Base-by-base conservation (phyloP, 805 yeast genomes). In the Candida sakaeoensis region DNA sequence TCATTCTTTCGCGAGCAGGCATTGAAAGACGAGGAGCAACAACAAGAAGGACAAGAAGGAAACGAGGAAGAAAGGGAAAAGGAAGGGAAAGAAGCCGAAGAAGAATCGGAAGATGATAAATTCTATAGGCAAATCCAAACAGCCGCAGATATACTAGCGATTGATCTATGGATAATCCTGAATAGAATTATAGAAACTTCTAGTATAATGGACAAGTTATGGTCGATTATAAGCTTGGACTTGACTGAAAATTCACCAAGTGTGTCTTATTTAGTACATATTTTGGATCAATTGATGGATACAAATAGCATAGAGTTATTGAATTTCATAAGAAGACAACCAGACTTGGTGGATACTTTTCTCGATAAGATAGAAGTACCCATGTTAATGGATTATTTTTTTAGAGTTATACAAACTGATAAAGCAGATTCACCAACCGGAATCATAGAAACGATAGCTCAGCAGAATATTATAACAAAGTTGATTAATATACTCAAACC, bases 321-420 rank as follows among this genome's bases (percentile, higher is more conserved):
- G 46, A 78, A 61, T 64, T 91, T 85, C 55, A 76, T 93, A 33
- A 62, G 87, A 39, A 68, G 77, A 23, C 89, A 85, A 55, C 72
- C 77, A 1, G 68, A 73, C 49, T 67, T 93, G 44, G 96, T 89
- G 25, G 86, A 82, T 51, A 75, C 86, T 45, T 88, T 91, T 57
- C 68, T 91, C 61, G 74, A 74, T 40, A 96, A 91, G 61, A 79
- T 93, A 43, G 96, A 89, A 52, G 86, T 90, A 43, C 96, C 98
- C 3, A 89, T 96, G 36, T 63, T 93, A 43, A 90, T 91, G 90
- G 99, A 93, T 61, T 87, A 91, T 52, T 65, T 93, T 42, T 68
- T 93, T 41, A 85, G 91, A 57, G 82, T 93, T 15, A 85, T 93
- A 22, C 89, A 95, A 36, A 86, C 97, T 0, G 99, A 93, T 63